Percentiles rank a stretch among this genome's conserved stretches.
Conservation (phyloP, 2,329 filamentous ascomycete genomes). For the Penicillium sp. region DNA sequence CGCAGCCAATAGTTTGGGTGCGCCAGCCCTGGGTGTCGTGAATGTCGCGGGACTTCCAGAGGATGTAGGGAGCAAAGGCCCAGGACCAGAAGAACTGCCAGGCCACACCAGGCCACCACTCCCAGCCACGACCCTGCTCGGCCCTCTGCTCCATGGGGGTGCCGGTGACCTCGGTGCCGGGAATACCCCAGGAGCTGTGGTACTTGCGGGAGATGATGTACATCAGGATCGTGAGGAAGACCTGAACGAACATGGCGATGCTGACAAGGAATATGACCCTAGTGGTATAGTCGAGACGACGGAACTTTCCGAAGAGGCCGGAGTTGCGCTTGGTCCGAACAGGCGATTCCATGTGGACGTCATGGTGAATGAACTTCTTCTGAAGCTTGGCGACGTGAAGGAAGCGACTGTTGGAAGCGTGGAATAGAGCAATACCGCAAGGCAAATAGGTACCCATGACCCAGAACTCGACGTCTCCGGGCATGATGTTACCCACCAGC, state of each 20-base stretch:
- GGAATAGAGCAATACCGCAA: slow-evolving; percentile 62
- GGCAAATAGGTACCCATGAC: slow-evolving; percentile 64
- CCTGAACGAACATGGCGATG: slow-evolving; percentile 46
- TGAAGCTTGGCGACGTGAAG: slow-evolving; percentile 56
- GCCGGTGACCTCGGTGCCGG: slow-evolving; percentile 53
- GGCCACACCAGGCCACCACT: slow-evolving; percentile 49
- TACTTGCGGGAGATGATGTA: slow-evolving; percentile 47
- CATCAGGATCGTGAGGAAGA: slow-evolving; percentile 44
- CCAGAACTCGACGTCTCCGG: slow-evolving; percentile 59
- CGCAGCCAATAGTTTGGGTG: slow-evolving; percentile 55
- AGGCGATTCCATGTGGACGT: slow-evolving; percentile 5
- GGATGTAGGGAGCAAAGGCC: slow-evolving; percentile 5
- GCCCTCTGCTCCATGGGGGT: slow-evolving; percentile 41
- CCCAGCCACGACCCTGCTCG: slow-evolving; percentile 52
- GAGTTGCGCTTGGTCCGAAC: slow-evolving; percentile 5
- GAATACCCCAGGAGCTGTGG: slow-evolving; percentile 24
- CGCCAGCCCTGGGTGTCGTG: slow-evolving; percentile 64
- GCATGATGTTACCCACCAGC: slow-evolving; percentile 37
- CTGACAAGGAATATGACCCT: slow-evolving; percentile 42
- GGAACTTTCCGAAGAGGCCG: slow-evolving; percentile 23
- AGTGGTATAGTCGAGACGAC: slow-evolving; percentile 24
- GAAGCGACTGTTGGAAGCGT: slow-evolving; percentile 60
- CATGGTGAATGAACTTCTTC: slow-evolving; percentile 38
- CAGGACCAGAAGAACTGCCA: slow-evolving; percentile 23
- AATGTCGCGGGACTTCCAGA: slow-evolving; percentile 38